Evolutionary conservation across 805 yeast genomes (phyloP).

Genomic region (Jamesozyma gamospora): DNA sequence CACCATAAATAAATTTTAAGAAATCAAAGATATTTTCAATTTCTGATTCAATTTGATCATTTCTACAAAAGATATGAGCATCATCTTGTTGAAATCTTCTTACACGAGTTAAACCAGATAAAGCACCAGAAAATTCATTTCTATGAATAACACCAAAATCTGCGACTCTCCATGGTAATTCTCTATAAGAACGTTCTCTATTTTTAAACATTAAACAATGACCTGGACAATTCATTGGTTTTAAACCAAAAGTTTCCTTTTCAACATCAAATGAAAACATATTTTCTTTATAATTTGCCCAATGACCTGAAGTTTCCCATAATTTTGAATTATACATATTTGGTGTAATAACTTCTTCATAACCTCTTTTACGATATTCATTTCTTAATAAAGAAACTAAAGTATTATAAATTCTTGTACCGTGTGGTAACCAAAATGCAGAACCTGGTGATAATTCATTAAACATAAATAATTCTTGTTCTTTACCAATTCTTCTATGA

Average conservation of each 20-base stretch:
- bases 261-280: slow-evolving; percentile 97
- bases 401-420: slow-evolving; percentile 91
- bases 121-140: slow-evolving; percentile 92
- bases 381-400: slow-evolving; percentile 67
- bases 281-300: slow-evolving; percentile 95
- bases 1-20: slow-evolving; percentile 75
- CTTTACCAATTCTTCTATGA: slow-evolving; percentile 92
- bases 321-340: slow-evolving; percentile 95
- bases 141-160: slow-evolving; percentile 96
- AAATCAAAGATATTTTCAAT: slow-evolving; percentile 79
- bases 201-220: slow-evolving; percentile 89
- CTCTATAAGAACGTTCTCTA: slow-evolving; percentile 91
- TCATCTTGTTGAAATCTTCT: slow-evolving; percentile 99
- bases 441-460: slow-evolving; percentile 97
- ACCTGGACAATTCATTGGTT: slow-evolving; percentile 90
- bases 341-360: slow-evolving; percentile 97
- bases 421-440: slow-evolving; percentile 98
- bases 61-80: slow-evolving; percentile 94
- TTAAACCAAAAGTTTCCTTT: slow-evolving; percentile 87
- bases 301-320: slow-evolving; percentile 98
- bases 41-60: slow-evolving; percentile 81
- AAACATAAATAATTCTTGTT: slow-evolving; percentile 91
- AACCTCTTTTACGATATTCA: slow-evolving; percentile 89
- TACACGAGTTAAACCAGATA: slow-evolving; percentile 90
- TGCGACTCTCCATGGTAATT: slow-evolving; percentile 97